Evolutionary conservation across 345 rosid genomes (phyloP).

Genomic region (Capsella bursapastoris): DNA sequence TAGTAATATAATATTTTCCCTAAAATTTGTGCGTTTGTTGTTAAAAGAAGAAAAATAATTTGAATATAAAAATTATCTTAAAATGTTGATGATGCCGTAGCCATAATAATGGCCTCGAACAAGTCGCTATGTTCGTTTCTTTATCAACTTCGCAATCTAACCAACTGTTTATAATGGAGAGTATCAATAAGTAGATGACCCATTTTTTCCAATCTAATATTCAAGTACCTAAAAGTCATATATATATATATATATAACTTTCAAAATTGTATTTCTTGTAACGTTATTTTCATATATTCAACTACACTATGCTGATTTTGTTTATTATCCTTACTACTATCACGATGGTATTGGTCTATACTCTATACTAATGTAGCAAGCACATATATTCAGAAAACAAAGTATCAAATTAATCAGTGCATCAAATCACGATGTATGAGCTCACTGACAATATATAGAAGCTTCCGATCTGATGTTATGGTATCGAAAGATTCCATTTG

Average conservation of each 20-base stretch:
- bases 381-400: too few relatives aligned
- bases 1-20: background rate
- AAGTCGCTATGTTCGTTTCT: slow-evolving; percentile 17
- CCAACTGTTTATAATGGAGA: background rate
- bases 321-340: too few relatives aligned
- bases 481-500: slow-evolving; percentile 4
- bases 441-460: background rate
- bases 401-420: background rate
- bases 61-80: background rate
- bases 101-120: slow-evolving; percentile 4
- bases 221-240: background rate
- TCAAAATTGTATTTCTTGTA: too few relatives aligned
- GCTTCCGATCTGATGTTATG: background rate
- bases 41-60: background rate
- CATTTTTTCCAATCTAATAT: background rate
- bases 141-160: background rate
- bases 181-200: background rate
- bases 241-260: too few relatives aligned
- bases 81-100: background rate
- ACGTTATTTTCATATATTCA: too few relatives aligned
- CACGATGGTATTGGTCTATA: too few relatives aligned
- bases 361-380: too few relatives aligned
- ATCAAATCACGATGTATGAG: background rate
- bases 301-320: too few relatives aligned
- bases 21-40: background rate